Percentiles rank a stretch among this genome's conserved stretches.
Conservation (phyloP, 2,329 filamentous ascomycete genomes). For the Botrytis medusae region DNA sequence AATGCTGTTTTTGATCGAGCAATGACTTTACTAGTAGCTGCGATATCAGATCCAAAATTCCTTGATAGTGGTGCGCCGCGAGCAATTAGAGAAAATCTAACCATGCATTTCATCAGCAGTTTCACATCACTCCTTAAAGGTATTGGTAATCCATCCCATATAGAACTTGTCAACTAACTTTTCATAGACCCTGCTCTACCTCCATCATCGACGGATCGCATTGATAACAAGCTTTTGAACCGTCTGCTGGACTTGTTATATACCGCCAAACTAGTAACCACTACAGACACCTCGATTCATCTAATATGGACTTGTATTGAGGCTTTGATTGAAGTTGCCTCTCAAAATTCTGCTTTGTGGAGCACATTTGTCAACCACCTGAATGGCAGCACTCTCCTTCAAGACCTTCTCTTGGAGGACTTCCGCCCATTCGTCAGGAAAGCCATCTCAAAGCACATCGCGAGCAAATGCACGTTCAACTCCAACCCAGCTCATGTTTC, state of each 20-base stretch:
- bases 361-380: conserved; percentile 42
- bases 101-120: conserved; percentile 55
- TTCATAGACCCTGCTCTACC: conserved; percentile 42
- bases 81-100: conserved; percentile 50
- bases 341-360: conserved; percentile 50
- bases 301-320: conserved; percentile 48
- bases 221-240: conserved; percentile 39
- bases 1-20: conserved; percentile 45
- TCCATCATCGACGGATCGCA: conserved; percentile 38
- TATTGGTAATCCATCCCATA: conserved; percentile 33
- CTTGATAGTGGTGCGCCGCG: conserved; percentile 47
- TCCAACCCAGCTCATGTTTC: conserved; percentile 37
- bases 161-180: conserved; percentile 31
- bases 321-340: conserved; percentile 49
- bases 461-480: conserved; percentile 37
- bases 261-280: conserved; percentile 27
- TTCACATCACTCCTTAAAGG: conserved; percentile 57
- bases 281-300: conserved; percentile 35
- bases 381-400: conserved; percentile 43
- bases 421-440: conserved; percentile 39
- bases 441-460: conserved; percentile 36
- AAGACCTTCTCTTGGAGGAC: conserved; percentile 47
- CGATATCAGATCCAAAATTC: conserved; percentile 59
- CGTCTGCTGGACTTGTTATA: conserved; percentile 39
- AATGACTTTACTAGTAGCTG: conserved; percentile 56